These are phyloP conservation scores for Bipolaris sorokiniana DNA, from an alignment of 2,329 filamentous ascomycete species.

Conservation along the genomic window DNA sequence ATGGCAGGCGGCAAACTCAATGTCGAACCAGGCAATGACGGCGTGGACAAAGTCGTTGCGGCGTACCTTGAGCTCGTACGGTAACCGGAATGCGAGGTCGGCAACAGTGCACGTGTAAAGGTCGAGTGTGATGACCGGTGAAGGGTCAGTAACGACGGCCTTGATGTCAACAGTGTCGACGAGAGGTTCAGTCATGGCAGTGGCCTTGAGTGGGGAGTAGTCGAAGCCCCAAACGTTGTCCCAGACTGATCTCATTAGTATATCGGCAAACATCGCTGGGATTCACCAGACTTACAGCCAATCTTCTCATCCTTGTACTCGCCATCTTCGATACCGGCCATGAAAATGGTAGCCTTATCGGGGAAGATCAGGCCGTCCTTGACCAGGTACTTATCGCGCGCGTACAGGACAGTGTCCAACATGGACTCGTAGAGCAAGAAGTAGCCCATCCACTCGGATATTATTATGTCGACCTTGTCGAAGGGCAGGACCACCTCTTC, in stretches of 20 bases:
- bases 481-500: conserved; percentile 94
- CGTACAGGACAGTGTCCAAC: conserved; percentile 97
- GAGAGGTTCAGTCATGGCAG: conserved; percentile 91
- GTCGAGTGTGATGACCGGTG: conserved; percentile 83
- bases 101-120: conserved; percentile 85
- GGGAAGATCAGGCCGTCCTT: conserved; percentile 95
- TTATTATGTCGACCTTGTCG: conserved; percentile 98
- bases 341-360: conserved; percentile 97
- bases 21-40: conserved; percentile 98
- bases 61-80: conserved; percentile 77
- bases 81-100: conserved; percentile 82
- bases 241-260: conserved; percentile 73
- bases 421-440: conserved; percentile 99
- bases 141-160: conserved; percentile 92
- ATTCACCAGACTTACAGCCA: conserved; percentile 67
- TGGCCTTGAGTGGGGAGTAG: conserved; percentile 91
- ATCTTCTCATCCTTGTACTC: conserved; percentile 99
- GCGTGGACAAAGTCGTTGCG: conserved; percentile 96
- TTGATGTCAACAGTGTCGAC: conserved; percentile 98
- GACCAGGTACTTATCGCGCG: conserved; percentile 86
- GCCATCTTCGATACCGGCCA: conserved; percentile 96
- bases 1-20: conserved; percentile 97
- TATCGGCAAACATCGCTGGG: background rate
- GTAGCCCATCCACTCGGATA: conserved; percentile 99
- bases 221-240: conserved; percentile 99